Percentiles rank a stretch among this genome's conserved stretches.
Evolutionary conservation across 176 grass and related monocot species (phyloP).

Genomic region (Cenchrus fungigraminus): DNA sequence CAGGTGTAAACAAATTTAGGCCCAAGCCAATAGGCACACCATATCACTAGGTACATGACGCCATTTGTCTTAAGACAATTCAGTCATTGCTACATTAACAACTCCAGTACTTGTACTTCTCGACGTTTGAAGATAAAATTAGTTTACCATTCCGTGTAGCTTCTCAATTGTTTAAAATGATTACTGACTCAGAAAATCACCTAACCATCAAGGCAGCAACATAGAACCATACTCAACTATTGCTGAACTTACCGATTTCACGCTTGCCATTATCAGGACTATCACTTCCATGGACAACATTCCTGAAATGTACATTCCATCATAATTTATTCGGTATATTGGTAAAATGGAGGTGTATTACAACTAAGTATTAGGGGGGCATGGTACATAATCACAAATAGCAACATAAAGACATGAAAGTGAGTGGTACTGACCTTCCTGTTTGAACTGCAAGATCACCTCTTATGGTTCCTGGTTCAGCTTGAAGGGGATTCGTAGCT

Average conservation of each 20-base stretch:
- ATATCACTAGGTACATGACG: neutral
- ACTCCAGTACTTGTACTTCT: neutral
- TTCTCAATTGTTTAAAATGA: neutral
- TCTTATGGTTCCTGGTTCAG: conserved; percentile 90
- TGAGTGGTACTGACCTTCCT: conserved; percentile 60
- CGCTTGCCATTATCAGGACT: conserved; percentile 90
- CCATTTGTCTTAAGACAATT: neutral
- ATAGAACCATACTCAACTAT: conserved; percentile 9
- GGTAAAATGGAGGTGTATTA: neutral
- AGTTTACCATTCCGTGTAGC: neutral
- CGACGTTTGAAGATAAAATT: neutral
- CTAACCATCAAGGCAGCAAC: neutral
- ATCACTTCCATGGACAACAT: conserved; percentile 97
- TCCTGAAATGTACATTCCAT: conserved; percentile 60
- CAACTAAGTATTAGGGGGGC: neutral
- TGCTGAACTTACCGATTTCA: conserved; percentile 70
- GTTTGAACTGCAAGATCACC: conserved; percentile 98
- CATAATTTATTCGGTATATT: conserved; percentile 2
- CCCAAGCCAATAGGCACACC: neutral
- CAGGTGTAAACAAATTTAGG: neutral
- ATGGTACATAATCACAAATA: neutral
- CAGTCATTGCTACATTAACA: neutral
- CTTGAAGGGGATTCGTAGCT: conserved; percentile 94
- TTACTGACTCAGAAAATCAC: neutral
- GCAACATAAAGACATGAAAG: conserved; percentile 31